Conservation (phyloP, 2,329 filamentous ascomycete species). For the Microcera coccophila region DNA sequence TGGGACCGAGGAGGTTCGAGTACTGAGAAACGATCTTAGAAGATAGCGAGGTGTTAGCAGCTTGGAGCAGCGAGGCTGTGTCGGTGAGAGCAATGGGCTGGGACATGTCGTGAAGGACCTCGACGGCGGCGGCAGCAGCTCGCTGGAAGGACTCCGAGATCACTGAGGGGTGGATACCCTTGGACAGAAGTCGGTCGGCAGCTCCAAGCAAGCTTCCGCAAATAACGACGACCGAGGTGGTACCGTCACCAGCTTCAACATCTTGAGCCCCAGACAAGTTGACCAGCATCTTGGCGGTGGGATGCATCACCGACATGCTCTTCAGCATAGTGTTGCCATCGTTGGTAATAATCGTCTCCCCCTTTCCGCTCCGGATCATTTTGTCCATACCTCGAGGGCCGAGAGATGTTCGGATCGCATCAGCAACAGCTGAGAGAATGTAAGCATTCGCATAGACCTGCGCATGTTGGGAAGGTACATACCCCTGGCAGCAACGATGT, state of each 20-base stretch:
- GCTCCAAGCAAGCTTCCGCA: constrained; percentile 91
- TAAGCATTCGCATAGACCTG: constrained; percentile 12
- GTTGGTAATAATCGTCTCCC: constrained; percentile 98
- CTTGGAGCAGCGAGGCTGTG: constrained; percentile 86
- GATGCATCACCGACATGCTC: constrained; percentile 98
- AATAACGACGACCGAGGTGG: constrained; percentile 96
- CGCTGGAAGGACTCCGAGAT: constrained; percentile 98
- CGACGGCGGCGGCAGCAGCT: constrained; percentile 82
- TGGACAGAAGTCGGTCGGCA: constrained; percentile 82
- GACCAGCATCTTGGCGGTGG: constrained; percentile 98
- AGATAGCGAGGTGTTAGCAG: constrained; percentile 92
- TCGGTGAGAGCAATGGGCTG: constrained; percentile 87
- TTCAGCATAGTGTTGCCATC: constrained; percentile 99
- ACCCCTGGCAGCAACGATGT: constrained; percentile 97
- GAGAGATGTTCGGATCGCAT: constrained; percentile 94
- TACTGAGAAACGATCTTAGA: constrained; percentile 99
- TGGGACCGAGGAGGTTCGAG: constrained; percentile 89
- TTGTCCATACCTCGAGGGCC: constrained; percentile 98
- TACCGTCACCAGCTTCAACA: constrained; percentile 96
- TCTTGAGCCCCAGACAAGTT: constrained; percentile 96
- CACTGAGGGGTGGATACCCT: constrained; percentile 95
- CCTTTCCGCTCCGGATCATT: constrained; percentile 97
- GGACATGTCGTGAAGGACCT: constrained; percentile 92
- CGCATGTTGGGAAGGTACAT: constrained; percentile 27
- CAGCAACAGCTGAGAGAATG: constrained; percentile 70